Evolutionary conservation across 352 stramenopile species (phyloP).

Genomic region (Globisporangium emineosum): DNA sequence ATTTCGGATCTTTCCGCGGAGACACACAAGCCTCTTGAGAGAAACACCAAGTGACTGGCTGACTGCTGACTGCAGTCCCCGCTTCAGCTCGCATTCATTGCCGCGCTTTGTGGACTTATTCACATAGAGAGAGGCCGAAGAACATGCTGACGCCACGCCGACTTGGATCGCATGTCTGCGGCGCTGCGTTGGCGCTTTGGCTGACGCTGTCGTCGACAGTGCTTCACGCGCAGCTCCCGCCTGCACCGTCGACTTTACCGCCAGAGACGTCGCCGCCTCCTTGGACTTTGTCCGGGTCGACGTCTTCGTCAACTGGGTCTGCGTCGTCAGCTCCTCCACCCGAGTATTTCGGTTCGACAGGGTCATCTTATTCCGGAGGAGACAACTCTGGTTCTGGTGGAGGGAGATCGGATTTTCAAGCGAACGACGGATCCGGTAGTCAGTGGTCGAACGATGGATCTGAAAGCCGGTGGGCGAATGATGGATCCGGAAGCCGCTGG

Average conservation of each 20-base stretch:
- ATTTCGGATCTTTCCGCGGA: constrained; percentile 2
- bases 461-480: neutral
- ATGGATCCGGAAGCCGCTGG: neutral
- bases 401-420: neutral
- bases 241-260: neutral
- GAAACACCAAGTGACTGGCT: neutral
- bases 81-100: neutral
- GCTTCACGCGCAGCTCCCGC: neutral
- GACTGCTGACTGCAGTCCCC: neutral
- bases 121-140: neutral
- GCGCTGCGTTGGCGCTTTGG: neutral
- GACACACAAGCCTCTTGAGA: neutral
- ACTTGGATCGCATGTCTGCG: neutral
- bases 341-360: neutral
- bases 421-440: neutral
- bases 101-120: neutral
- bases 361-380: neutral
- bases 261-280: too few species aligned
- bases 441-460: neutral
- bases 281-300: neutral
- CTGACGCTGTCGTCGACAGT: neutral
- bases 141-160: neutral
- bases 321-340: neutral
- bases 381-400: neutral
- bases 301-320: neutral